These are phyloP conservation scores for Penicillium chermesinum DNA, from an alignment of 495 filamentous ascomycete genomes.

Conservation along the genomic window DNA sequence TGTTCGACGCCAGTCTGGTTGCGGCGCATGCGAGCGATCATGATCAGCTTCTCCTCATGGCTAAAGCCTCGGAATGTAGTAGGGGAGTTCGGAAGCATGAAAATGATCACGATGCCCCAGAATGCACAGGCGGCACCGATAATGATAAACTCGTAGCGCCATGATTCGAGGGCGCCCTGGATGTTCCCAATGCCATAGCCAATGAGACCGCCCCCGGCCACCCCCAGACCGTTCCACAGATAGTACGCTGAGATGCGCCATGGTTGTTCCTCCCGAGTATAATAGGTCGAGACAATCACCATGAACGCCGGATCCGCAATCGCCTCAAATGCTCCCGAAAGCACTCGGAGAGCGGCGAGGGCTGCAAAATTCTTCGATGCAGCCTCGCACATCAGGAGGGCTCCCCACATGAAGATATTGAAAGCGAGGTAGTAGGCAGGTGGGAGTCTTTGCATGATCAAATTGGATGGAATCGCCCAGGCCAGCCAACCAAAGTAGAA, in stretches of 20 bases:
- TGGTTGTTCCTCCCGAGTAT: constrained; percentile 50
- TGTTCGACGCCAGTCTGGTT: constrained; percentile 55
- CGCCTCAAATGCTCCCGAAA: constrained; percentile 7
- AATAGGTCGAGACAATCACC: constrained; percentile 31
- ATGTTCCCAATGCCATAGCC: constrained; percentile 57
- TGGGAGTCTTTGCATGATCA: constrained; percentile 7
- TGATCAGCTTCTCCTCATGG: constrained; percentile 42
- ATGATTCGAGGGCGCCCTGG: constrained; percentile 45
- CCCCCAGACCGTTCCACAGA: constrained; percentile 54
- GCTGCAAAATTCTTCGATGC: constrained; percentile 4
- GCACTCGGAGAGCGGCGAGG: constrained; percentile 1
- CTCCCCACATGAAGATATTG: constrained; percentile 10
- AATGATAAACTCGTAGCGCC: constrained; percentile 53
- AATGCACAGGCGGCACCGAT: constrained; percentile 33
- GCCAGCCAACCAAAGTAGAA: constrained; percentile 55
- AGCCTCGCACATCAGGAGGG: neutral
- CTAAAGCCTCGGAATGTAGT: constrained; percentile 34
- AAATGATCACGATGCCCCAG: constrained; percentile 35
- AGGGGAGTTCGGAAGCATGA: constrained; percentile 48
- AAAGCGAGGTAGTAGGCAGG: constrained; percentile 2
- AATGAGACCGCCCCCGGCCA: constrained; percentile 53
- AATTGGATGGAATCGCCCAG: constrained; percentile 24
- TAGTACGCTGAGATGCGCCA: constrained; percentile 58
- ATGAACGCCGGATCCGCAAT: constrained; percentile 18
- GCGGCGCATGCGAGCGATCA: constrained; percentile 45